These are phyloP conservation scores for Forsythia viridissima DNA, from an alignment of 257 asterid species.

Conservation along the genomic window DNA sequence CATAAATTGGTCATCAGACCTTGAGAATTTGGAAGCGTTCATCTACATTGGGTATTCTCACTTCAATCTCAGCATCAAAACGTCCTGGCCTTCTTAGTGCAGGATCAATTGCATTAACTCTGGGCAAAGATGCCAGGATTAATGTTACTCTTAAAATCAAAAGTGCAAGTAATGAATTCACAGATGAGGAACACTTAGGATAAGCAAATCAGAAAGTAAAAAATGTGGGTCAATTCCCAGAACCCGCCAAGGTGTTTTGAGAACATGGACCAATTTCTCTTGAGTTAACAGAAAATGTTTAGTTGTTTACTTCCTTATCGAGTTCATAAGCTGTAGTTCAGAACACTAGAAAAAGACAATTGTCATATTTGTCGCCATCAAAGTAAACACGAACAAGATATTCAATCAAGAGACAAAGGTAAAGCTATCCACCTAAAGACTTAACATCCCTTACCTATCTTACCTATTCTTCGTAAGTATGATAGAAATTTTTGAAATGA, in stretches of 20 bases:
- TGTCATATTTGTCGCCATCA: not conserved
- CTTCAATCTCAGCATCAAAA: conserved; percentile 93
- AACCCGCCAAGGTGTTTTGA: not conserved
- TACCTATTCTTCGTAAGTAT: not conserved
- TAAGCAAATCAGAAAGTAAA: not conserved
- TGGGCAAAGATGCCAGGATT: conserved; percentile 30
- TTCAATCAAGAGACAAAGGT: conserved; percentile 1
- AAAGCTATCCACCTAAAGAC: not conserved
- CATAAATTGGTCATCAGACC: conserved; percentile 33
- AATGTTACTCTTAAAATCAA: not conserved
- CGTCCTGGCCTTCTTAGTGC: conserved; percentile 95
- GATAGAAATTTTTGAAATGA: not conserved
- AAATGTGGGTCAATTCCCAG: not conserved
- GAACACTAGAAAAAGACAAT: not conserved
- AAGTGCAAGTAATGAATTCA: not conserved
- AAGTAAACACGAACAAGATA: not conserved
- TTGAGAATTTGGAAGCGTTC: conserved; percentile 82
- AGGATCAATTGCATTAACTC: conserved; percentile 89
- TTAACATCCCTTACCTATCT: not conserved
- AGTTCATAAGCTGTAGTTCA: not conserved
- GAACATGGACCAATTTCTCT: not conserved
- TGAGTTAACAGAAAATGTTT: not conserved
- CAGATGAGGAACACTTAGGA: not conserved
- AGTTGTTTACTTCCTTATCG: not conserved
- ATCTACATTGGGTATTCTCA: conserved; percentile 79